Conservation (phyloP, 2,329 filamentous ascomycete species). For the Neonectria hederae region DNA sequence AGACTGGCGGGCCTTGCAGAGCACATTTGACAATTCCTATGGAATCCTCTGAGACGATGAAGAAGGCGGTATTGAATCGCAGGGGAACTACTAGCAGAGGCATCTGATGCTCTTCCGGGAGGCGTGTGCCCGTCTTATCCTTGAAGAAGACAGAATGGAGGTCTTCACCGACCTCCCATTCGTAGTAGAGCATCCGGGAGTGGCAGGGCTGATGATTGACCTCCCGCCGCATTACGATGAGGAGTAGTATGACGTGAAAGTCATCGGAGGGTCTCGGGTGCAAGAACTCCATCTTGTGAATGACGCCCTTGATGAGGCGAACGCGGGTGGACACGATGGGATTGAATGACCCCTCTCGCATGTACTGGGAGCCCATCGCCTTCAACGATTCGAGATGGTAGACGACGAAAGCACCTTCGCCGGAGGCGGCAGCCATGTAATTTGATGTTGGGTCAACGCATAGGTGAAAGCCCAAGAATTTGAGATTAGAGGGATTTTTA, state of each 20-base stretch:
- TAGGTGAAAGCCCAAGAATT: slow-evolving; percentile 71
- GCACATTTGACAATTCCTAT: slow-evolving; percentile 66
- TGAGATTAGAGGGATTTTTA: slow-evolving; percentile 66
- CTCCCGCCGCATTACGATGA: slow-evolving; percentile 64
- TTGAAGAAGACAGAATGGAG: slow-evolving; percentile 56
- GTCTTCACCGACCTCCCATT: slow-evolving; percentile 66
- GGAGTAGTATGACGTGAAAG: slow-evolving; percentile 78
- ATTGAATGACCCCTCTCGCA: slow-evolving; percentile 54
- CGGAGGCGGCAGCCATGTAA: slow-evolving; percentile 74
- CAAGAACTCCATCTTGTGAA: slow-evolving; percentile 88
- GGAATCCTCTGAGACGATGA: slow-evolving; percentile 69
- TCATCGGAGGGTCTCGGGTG: slow-evolving; percentile 73
- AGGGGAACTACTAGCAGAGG: slow-evolving; percentile 78
- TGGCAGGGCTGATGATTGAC: slow-evolving; percentile 36
- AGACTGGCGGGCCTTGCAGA: slow-evolving; percentile 61
- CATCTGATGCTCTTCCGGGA: slow-evolving; percentile 64
- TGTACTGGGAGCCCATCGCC: slow-evolving; percentile 61
- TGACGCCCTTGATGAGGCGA: slow-evolving; percentile 71
- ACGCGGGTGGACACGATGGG: slow-evolving; percentile 64
- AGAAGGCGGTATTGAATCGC: slow-evolving; percentile 74
- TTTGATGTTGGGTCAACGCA: slow-evolving; percentile 81
- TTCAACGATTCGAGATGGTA: slow-evolving; percentile 72
- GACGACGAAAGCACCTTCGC: slow-evolving; percentile 75
- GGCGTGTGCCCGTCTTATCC: slow-evolving; percentile 59
- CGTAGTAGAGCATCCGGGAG: slow-evolving; percentile 65